Conservation (phyloP, 1,139 yeast species). For the Entelexis sorbosivorans region DNA sequence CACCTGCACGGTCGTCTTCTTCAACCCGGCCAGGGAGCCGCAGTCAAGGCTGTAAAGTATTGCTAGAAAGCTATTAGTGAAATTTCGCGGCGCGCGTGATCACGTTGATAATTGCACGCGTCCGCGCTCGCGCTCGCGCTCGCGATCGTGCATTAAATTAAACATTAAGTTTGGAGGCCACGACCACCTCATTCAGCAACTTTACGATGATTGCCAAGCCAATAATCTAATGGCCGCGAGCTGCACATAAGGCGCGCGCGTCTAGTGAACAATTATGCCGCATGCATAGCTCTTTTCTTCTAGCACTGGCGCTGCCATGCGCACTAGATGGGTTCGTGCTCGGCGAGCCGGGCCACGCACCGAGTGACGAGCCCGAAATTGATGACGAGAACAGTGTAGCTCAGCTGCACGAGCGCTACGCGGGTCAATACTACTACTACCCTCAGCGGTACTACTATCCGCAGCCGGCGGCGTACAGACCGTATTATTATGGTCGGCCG, state of each 20-base stretch:
- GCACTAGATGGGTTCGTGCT: not conserved
- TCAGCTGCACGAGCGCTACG: not conserved
- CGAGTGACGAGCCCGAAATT: no score
- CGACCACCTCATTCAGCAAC: not conserved
- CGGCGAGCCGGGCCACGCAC: not conserved
- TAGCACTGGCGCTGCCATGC: not conserved
- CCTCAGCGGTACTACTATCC: not conserved
- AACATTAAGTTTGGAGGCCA: not conserved
- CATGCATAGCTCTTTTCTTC: not conserved
- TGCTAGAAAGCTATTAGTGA: not conserved
- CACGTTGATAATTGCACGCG: no score
- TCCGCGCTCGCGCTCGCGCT: no score
- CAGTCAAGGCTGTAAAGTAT: not conserved
- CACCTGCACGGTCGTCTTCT: constrained; percentile 94
- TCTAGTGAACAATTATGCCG: not conserved
- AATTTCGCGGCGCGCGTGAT: no score
- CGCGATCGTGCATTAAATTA: not conserved
- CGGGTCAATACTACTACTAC: not conserved
- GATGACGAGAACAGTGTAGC: not conserved
- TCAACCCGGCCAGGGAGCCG: constrained; percentile 27
- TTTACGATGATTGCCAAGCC: no score
- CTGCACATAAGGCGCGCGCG: not conserved
- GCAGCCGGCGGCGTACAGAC: not conserved
- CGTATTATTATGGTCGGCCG: not conserved
- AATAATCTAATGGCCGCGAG: no score